These are phyloP conservation scores for Isabelozyma pseudorhagii DNA, from an alignment of 805 yeast genomes.

Conservation along the genomic window DNA sequence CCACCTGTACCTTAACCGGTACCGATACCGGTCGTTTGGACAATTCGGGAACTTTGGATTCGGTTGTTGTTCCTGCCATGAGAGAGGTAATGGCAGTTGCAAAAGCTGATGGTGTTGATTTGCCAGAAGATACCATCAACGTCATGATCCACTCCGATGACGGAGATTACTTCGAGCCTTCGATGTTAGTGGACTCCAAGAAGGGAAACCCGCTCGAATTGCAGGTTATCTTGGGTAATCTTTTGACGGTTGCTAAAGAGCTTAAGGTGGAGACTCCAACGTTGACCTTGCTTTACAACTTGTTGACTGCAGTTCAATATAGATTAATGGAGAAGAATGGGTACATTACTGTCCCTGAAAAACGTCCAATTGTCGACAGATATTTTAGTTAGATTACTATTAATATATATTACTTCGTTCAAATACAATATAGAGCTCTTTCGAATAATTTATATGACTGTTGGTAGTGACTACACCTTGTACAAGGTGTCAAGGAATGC, in stretches of 20 bases:
- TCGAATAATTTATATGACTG: neutral
- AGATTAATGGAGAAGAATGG: slow-evolving; percentile 17
- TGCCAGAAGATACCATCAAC: slow-evolving; percentile 16
- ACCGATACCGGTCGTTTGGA: slow-evolving; percentile 26
- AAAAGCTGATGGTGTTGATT: slow-evolving; percentile 20
- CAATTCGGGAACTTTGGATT: slow-evolving; percentile 15
- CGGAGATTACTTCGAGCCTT: slow-evolving; percentile 20
- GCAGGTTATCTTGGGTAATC: slow-evolving; percentile 20
- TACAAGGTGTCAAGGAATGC: slow-evolving; percentile 82
- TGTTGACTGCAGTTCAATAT: slow-evolving; percentile 18
- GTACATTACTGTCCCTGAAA: slow-evolving; percentile 12
- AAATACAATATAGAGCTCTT: neutral
- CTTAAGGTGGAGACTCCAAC: slow-evolving; percentile 17
- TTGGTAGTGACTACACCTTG: slow-evolving; percentile 31
- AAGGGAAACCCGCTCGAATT: slow-evolving; percentile 19
- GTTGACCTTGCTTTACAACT: slow-evolving; percentile 16
- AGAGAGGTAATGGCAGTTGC: slow-evolving; percentile 19
- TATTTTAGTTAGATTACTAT: neutral
- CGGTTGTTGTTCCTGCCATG: slow-evolving; percentile 16
- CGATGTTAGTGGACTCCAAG: slow-evolving; percentile 21
- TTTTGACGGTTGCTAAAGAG: slow-evolving; percentile 15
- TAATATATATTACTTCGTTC: neutral
- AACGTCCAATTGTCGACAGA: slow-evolving; percentile 9
- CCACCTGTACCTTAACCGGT: slow-evolving; percentile 24
- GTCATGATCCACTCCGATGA: slow-evolving; percentile 13